Percentiles rank a stretch among this genome's conserved stretches.
phyloP scores from a whole-genome alignment of 192 early-diverging fungal species.

The Geranomyces michiganensis region DNA sequence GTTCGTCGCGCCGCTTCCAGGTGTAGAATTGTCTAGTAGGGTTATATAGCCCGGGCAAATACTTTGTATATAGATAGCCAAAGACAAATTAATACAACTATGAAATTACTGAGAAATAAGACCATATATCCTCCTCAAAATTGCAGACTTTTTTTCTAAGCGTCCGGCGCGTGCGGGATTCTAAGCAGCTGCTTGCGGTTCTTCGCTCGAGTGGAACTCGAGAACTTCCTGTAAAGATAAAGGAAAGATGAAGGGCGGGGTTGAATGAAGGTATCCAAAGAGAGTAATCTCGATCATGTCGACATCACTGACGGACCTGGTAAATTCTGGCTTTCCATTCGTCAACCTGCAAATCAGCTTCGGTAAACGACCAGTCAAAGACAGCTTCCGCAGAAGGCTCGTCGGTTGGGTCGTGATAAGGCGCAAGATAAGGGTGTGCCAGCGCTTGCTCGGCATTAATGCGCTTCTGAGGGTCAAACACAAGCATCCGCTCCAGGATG shows the following conservation, averaged over 20 bases:
- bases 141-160: no score
- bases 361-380: conserved; percentile 97
- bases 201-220: conserved; percentile 29
- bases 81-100: no score
- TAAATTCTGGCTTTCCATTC: conserved; percentile 43
- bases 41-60: no score
- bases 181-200: neutral
- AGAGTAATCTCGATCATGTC: neutral
- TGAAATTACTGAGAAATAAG: no score
- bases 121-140: no score
- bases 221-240: conserved; percentile 30
- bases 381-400: conserved; percentile 73
- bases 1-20: no score
- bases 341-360: conserved; percentile 64
- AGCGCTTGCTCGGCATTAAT: conserved; percentile 87
- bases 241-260: no score
- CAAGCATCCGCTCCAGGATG: conserved; percentile 87
- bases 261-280: neutral
- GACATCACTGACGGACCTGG: conserved; percentile 32
- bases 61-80: no score
- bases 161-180: no score
- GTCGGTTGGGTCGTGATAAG: conserved; percentile 88
- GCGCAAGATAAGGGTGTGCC: conserved; percentile 85
- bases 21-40: no score
- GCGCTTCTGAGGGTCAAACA: conserved; percentile 90